Evolutionary conservation across 352 stramenopile genomes (phyloP), one percentile per base, ranked within the genome.

Genomic region (Pythium rhizo-oryzae): DNA sequence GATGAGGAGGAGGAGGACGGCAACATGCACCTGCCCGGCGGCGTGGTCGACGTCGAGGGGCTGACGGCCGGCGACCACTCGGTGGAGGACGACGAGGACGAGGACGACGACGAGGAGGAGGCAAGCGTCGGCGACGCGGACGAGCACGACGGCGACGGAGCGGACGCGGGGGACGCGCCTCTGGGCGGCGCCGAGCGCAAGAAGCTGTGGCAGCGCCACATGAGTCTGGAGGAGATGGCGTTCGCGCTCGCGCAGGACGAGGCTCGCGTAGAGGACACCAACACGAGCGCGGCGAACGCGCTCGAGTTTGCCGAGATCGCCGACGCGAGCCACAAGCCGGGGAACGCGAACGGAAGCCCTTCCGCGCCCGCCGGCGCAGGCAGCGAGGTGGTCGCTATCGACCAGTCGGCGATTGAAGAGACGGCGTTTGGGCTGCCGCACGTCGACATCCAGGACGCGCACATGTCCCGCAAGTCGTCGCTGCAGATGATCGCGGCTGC

Each of bases 401-500:
- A 68, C 19, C 28, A 56, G n/a, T 68, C 62, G 12, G 43, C 24
- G 16, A 24, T 35, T 43, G 52, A 68, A 21, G 41, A 12, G 13
- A 59, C 54, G 16, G 30, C 62, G 43, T 69, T 69, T 12, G 62
- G 46, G 12, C 35, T 69, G 23, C 62, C 62, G 23, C 53, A 37
- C 11, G 62, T 69, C 19, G 54, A 62, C 54, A 15, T 59, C 62
- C n/a, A n/a, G n/a, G n/a, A n/a, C n/a, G n/a, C n/a, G n/a, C n/a
- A n/a, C n/a, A n/a, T n/a, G n/a, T n/a, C n/a, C n/a, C n/a, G n/a
- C n/a, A n/a, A n/a, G n/a, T n/a, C n/a, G n/a, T n/a, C n/a, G n/a
- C n/a, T n/a, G n/a, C n/a, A n/a, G n/a, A n/a, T n/a, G n/a, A n/a
- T n/a, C n/a, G n/a, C n/a, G n/a, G n/a, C n/a, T n/a, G n/a, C n/a